A percentile compares a stretch with the other conserved stretches of the same genome.
Conservation (phyloP, 805 yeast genomes). For the Diddensiella caesifluorescens region DNA sequence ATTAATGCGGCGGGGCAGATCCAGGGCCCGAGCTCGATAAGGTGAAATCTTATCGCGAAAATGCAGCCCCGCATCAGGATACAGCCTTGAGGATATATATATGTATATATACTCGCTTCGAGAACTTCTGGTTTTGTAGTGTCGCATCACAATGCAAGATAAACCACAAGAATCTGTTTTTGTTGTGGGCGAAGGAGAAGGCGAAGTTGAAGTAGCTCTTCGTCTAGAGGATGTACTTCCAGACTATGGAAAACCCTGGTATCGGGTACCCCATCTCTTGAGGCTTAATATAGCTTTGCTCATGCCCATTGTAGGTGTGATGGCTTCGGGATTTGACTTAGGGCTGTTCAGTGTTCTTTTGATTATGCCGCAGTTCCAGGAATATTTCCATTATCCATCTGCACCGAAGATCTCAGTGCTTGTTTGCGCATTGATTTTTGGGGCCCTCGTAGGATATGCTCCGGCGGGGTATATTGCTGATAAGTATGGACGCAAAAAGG, state of each 20-base stretch:
- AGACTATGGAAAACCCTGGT: conserved; percentile 14
- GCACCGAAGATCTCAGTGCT: conserved; percentile 13
- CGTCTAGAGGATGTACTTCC: conserved; percentile 15
- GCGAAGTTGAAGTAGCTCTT: too few relatives aligned
- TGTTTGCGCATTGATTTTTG: conserved; percentile 24
- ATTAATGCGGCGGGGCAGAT: too few relatives aligned
- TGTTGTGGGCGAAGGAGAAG: too few relatives aligned
- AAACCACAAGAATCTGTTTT: too few relatives aligned
- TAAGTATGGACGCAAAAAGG: conserved; percentile 54
- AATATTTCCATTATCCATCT: conserved; percentile 13
- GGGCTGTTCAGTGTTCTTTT: conserved; percentile 18
- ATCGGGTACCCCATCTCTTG: conserved; percentile 6
- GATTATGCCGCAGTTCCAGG: conserved; percentile 23
- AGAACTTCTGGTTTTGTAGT: too few relatives aligned
- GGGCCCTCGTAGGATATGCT: conserved; percentile 5
- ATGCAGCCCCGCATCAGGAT: too few relatives aligned
- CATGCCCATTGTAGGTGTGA: conserved; percentile 4
- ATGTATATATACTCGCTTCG: too few relatives aligned
- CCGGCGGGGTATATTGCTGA: conserved; percentile 57
- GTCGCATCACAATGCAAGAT: too few relatives aligned
- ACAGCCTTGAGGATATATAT: too few relatives aligned
- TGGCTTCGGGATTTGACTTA: conserved; percentile 16
- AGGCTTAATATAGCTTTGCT: conserved; percentile 6
- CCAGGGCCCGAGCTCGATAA: too few relatives aligned
- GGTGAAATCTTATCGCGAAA: too few relatives aligned